Evolutionary conservation across 2,329 filamentous ascomycete genomes (phyloP).

Genomic region (Penicillium sp.): DNA sequence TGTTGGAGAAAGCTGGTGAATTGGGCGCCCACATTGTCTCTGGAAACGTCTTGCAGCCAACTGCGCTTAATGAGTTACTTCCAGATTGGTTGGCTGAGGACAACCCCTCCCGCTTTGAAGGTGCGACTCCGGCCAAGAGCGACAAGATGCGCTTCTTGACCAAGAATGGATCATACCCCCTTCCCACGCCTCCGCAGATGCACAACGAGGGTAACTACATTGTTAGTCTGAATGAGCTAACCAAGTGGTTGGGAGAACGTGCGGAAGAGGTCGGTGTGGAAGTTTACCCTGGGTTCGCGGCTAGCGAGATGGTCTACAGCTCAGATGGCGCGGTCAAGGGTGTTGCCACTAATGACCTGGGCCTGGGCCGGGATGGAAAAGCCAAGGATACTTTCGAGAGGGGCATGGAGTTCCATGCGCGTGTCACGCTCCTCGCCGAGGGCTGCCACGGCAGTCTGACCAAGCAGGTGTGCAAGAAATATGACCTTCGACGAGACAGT

Average conservation of each 20-base stretch:
- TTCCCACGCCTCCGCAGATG: conserved; percentile 94
- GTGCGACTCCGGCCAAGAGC: conserved; percentile 74
- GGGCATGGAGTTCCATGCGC: conserved; percentile 96
- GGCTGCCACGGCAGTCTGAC: conserved; percentile 93
- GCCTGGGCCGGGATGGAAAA: conserved; percentile 74
- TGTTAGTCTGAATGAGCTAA: conserved; percentile 88
- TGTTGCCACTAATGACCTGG: conserved; percentile 93
- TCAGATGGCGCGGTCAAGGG: conserved; percentile 84
- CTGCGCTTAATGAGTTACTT: conserved; percentile 80
- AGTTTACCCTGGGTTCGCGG: conserved; percentile 92
- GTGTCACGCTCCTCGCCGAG: conserved; percentile 86
- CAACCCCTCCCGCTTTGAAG: conserved; percentile 82
- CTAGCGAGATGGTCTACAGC: conserved; percentile 84
- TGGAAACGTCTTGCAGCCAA: conserved; percentile 89
- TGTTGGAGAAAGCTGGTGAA: conserved; percentile 94
- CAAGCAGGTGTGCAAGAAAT: conserved; percentile 94
- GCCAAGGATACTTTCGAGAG: conserved; percentile 89
- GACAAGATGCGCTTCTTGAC: conserved; percentile 96
- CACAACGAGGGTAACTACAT: conserved; percentile 98
- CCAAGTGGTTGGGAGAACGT: conserved; percentile 90
- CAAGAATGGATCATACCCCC: conserved; percentile 68
- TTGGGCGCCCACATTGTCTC: conserved; percentile 93
- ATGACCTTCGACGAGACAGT: conserved; percentile 80
- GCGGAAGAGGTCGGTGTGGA: conserved; percentile 97
- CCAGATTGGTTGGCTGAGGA: conserved; percentile 89